Evolutionary conservation across 331 rosid genomes (phyloP).

Genomic region (Ulmus americana): DNA sequence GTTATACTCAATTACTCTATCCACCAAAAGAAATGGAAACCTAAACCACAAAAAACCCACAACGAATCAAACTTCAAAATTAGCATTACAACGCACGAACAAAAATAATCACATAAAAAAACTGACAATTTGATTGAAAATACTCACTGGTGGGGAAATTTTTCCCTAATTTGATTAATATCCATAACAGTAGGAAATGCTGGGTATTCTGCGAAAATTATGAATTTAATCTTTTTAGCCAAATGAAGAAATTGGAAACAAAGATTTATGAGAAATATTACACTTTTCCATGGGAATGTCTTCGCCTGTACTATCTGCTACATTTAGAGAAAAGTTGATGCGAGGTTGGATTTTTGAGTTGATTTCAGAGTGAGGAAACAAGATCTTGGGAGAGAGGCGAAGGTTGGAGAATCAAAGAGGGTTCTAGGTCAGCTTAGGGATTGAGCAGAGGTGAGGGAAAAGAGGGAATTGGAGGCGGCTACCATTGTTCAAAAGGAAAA

Average conservation of each 20-base stretch:
- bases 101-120: neutral
- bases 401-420: conserved; percentile 9
- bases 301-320: neutral
- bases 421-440: conserved; percentile 20
- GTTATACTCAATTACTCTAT: conserved; percentile 88
- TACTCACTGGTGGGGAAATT: conserved; percentile 72
- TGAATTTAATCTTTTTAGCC: too few species aligned
- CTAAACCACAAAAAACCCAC: conserved; percentile 28
- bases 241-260: neutral
- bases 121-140: neutral
- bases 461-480: conserved; percentile 22
- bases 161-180: conserved; percentile 76
- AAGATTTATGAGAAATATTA: neutral
- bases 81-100: neutral
- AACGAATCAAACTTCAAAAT: neutral
- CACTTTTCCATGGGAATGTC: conserved; percentile 20
- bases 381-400: conserved; percentile 19
- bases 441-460: conserved; percentile 21
- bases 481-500: conserved; percentile 16
- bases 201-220: conserved; percentile 40
- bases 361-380: neutral
- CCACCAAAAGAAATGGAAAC: conserved; percentile 92
- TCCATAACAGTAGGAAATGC: conserved; percentile 74
- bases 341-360: conserved; percentile 10
- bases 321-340: conserved; percentile 8